Conservation (phyloP, 2,329 filamentous ascomycete genomes). For the Clarireedia monteithiana region DNA sequence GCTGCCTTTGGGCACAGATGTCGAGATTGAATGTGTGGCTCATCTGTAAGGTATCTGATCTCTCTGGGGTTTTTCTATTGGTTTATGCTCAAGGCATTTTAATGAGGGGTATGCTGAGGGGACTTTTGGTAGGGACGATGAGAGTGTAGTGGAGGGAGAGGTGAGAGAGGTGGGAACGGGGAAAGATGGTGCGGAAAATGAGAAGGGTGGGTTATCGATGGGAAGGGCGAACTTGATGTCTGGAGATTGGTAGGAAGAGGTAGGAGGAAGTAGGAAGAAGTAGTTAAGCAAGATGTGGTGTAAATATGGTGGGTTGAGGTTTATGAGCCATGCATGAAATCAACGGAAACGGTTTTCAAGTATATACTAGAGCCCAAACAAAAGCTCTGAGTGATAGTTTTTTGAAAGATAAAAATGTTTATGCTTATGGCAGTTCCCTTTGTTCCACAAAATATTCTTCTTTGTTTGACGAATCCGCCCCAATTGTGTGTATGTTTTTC, state of each 20-base stretch:
- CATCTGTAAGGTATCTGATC: constrained; percentile 24
- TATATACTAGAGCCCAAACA: neutral
- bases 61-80: neutral
- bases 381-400: neutral
- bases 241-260: constrained; percentile 4
- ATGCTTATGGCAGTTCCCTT: constrained; percentile 2
- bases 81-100: too few species aligned
- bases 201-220: neutral
- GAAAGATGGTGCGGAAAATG: neutral
- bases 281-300: neutral
- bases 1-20: constrained; percentile 41
- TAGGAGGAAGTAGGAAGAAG: too few species aligned
- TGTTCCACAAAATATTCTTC: constrained; percentile 1
- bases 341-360: neutral
- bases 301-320: neutral
- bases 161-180: too few species aligned
- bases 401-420: neutral
- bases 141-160: too few species aligned
- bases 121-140: too few species aligned
- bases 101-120: neutral
- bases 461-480: constrained; percentile 1
- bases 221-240: neutral
- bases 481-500: neutral
- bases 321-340: neutral
- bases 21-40: constrained; percentile 46